Evolutionary conservation across 352 stramenopile genomes (phyloP).

Genomic region (Pythium rishiriense): DNA sequence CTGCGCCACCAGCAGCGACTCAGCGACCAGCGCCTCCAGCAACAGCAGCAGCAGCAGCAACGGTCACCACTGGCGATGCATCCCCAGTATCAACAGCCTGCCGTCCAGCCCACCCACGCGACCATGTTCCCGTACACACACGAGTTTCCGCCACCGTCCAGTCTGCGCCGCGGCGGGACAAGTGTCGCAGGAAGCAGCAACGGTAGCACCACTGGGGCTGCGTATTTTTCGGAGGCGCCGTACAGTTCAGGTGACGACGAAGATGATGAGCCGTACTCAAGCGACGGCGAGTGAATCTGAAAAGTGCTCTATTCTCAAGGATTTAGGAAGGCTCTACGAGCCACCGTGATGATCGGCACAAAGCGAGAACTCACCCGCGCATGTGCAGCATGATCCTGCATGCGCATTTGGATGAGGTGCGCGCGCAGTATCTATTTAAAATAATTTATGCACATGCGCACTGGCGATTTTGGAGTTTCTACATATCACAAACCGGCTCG

Average conservation of each 20-base stretch:
- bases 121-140: conserved; percentile 23
- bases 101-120: background rate
- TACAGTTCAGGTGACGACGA: conserved; percentile 30
- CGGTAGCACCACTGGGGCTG: conserved; percentile 2
- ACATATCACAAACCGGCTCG: no score
- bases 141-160: conserved; percentile 15
- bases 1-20: conserved; percentile 31
- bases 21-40: conserved; percentile 1
- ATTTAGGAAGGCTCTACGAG: background rate
- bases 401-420: background rate
- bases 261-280: conserved; percentile 30
- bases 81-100: conserved; percentile 1
- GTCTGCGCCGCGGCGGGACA: background rate
- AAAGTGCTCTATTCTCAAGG: no score
- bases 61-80: background rate
- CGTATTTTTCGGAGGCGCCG: conserved; percentile 15
- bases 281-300: conserved; percentile 24
- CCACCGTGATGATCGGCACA: no score
- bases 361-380: no score
- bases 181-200: background rate
- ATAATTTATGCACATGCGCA: conserved; percentile 33
- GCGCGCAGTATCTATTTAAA: conserved; percentile 29
- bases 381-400: background rate
- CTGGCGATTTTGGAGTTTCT: background rate
- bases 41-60: conserved; percentile 13